phyloP scores from a whole-genome alignment of 2,329 filamentous ascomycete species.

The Knufia fluminis region DNA sequence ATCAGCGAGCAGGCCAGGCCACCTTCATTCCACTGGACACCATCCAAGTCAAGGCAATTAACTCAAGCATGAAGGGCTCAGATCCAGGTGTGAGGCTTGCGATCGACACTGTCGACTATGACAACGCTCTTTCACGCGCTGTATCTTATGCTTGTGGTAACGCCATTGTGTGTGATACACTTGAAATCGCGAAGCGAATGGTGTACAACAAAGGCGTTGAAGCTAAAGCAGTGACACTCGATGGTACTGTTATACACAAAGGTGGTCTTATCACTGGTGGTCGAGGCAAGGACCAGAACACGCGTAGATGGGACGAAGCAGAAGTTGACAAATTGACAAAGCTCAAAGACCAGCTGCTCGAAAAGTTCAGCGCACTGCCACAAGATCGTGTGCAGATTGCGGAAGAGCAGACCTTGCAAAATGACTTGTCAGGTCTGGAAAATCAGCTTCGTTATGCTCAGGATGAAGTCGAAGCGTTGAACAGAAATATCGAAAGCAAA shows the following conservation, averaged over 20 bases:
- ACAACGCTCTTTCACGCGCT: constrained; percentile 75
- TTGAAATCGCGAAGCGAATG: constrained; percentile 78
- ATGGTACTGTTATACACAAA: constrained; percentile 96
- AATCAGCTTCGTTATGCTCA: constrained; percentile 62
- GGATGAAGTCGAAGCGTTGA: constrained; percentile 67
- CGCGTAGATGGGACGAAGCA: constrained; percentile 78
- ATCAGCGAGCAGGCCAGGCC: constrained; percentile 75
- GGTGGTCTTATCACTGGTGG: constrained; percentile 95
- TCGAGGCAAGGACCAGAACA: constrained; percentile 64
- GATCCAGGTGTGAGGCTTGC: constrained; percentile 74
- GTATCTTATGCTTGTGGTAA: constrained; percentile 93
- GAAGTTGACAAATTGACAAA: constrained; percentile 79
- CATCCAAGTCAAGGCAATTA: constrained; percentile 86
- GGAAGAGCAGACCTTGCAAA: constrained; percentile 72
- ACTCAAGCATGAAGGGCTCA: constrained; percentile 83
- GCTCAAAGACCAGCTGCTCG: constrained; percentile 63
- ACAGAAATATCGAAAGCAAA: constrained; percentile 77
- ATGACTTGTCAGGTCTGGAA: constrained; percentile 70
- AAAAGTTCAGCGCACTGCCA: constrained; percentile 71
- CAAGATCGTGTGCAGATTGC: constrained; percentile 64
- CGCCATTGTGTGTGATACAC: constrained; percentile 83
- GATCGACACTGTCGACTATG: constrained; percentile 94
- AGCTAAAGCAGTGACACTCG: constrained; percentile 87
- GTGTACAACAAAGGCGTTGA: constrained; percentile 77
- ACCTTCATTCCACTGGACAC: constrained; percentile 96